phyloP scores from a whole-genome alignment of 139 green algal species.

The Tetradesmus obliquus region DNA sequence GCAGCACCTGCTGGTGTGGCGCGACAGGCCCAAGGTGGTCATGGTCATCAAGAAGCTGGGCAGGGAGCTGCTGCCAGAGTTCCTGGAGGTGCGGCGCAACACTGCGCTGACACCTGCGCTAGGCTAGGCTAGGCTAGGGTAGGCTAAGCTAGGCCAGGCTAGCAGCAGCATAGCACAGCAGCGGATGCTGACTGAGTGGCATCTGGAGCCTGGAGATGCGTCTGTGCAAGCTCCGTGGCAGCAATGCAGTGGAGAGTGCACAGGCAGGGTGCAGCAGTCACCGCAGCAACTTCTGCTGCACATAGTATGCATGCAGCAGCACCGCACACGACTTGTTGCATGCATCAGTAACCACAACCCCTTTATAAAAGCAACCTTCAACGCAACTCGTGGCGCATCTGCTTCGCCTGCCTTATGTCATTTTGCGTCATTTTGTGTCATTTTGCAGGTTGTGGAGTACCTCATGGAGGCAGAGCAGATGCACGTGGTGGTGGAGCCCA shows the following conservation, averaged over 20 bases:
- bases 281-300: background rate
- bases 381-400: background rate
- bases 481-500: slow-evolving; percentile 90
- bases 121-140: background rate
- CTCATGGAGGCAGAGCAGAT: slow-evolving; percentile 80
- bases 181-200: no score
- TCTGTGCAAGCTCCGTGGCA: no score
- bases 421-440: background rate
- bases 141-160: slow-evolving; percentile 10
- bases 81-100: slow-evolving; percentile 52
- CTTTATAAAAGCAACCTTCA: no score
- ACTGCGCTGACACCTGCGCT: background rate
- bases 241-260: background rate
- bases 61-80: slow-evolving; percentile 82
- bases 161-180: background rate
- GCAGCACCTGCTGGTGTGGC: slow-evolving; percentile 98
- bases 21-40: slow-evolving; percentile 82
- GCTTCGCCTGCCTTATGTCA: background rate
- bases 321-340: background rate
- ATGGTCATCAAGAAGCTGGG: slow-evolving; percentile 98
- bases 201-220: no score
- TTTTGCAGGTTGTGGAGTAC: slow-evolving; percentile 72
- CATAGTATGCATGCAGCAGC: background rate
- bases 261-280: no score
- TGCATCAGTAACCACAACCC: no score